phyloP scores from a whole-genome alignment of 2,329 filamentous ascomycete species.

The Clarireedia paspali region DNA sequence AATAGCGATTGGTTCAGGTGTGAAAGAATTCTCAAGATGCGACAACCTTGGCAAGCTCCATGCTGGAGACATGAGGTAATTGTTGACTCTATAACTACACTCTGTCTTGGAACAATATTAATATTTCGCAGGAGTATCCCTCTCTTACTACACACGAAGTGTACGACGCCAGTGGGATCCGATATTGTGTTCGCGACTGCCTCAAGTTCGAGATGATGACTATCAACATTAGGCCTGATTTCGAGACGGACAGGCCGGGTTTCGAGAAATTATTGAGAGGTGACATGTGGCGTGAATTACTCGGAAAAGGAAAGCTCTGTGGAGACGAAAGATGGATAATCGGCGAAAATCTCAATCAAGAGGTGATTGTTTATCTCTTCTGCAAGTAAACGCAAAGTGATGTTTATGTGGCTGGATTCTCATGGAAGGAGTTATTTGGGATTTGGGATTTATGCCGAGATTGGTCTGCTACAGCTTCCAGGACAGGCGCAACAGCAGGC shows the following conservation, averaged over 20 bases:
- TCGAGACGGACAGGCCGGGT: constrained; percentile 25
- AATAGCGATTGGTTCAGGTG: constrained; percentile 22
- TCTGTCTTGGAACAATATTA: background rate
- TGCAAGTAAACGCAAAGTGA: background rate
- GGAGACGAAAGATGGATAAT: constrained; percentile 57
- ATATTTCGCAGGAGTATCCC: constrained; percentile 36
- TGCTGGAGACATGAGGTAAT: constrained; percentile 43
- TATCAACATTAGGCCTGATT: constrained; percentile 34
- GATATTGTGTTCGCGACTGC: constrained; percentile 38
- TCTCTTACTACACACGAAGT: constrained; percentile 41
- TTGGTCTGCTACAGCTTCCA: no score
- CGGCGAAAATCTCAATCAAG: constrained; percentile 45
- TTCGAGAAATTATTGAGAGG: constrained; percentile 34
- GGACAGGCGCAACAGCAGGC: no score
- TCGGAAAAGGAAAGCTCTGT: constrained; percentile 43
- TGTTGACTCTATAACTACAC: background rate
- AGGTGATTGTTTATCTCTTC: constrained; percentile 33
- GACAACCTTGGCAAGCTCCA: constrained; percentile 33
- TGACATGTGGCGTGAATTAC: constrained; percentile 24
- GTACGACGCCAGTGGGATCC: constrained; percentile 39
- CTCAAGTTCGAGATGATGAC: constrained; percentile 41
- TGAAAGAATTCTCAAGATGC: constrained; percentile 12
- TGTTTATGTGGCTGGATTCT: background rate
- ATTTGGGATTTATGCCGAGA: no score
- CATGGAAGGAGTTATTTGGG: no score